phyloP scores from a whole-genome alignment of 805 yeast species.

The Lipomyces yamanashiensis region DNA sequence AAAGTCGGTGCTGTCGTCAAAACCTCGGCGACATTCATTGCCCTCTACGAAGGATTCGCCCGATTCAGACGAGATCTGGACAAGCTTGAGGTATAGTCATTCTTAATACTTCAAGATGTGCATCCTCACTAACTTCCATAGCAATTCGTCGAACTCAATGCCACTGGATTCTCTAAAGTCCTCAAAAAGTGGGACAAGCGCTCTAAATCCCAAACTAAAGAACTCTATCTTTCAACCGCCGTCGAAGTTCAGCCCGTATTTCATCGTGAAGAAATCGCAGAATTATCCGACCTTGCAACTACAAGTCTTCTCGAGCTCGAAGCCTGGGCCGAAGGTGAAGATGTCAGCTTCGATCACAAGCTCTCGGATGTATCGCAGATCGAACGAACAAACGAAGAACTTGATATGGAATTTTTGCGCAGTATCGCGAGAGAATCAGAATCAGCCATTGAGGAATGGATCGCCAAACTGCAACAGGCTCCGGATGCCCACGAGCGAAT shows the following conservation, averaged over 20 bases:
- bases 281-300: slow-evolving; percentile 69
- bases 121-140: slow-evolving; percentile 41
- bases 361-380: slow-evolving; percentile 32
- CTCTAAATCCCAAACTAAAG: slow-evolving; percentile 92
- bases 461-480: slow-evolving; percentile 50
- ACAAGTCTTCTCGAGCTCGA: slow-evolving; percentile 69
- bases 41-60: slow-evolving; percentile 85
- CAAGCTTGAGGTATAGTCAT: slow-evolving; percentile 56
- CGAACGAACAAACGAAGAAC: slow-evolving; percentile 35
- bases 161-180: slow-evolving; percentile 93
- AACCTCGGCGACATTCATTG: slow-evolving; percentile 76
- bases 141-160: slow-evolving; percentile 92
- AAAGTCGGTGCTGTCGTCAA: slow-evolving; percentile 56
- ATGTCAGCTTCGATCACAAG: slow-evolving; percentile 41
- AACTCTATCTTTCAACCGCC: slow-evolving; percentile 85
- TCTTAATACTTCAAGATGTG: background rate
- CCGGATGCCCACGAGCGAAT: slow-evolving; percentile 53
- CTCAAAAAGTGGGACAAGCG: slow-evolving; percentile 98
- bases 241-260: slow-evolving; percentile 97
- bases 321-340: slow-evolving; percentile 62
- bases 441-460: slow-evolving; percentile 53
- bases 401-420: slow-evolving; percentile 31
- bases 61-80: slow-evolving; percentile 87
- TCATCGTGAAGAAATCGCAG: slow-evolving; percentile 84
- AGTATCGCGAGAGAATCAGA: slow-evolving; percentile 38